phyloP scores from a whole-genome alignment of 805 yeast genomes.

The Barnettozyma populi region DNA sequence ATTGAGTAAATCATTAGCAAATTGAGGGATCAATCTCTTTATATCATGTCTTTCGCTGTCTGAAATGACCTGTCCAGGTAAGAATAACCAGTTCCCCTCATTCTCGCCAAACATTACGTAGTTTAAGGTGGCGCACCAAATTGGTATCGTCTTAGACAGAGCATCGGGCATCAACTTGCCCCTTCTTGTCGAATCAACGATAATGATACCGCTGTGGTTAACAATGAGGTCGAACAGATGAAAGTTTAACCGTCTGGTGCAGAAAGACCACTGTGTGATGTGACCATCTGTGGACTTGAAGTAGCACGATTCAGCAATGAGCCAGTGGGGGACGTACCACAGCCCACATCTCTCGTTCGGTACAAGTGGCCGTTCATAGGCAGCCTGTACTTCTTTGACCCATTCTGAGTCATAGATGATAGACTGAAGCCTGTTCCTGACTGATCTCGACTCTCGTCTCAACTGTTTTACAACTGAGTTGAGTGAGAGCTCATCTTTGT shows the following conservation, averaged over 20 bases:
- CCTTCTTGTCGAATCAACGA: constrained; percentile 81
- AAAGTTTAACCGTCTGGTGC: constrained; percentile 65
- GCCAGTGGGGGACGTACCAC: constrained; percentile 64
- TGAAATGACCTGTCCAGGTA: constrained; percentile 52
- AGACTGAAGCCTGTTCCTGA: constrained; percentile 64
- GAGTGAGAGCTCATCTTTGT: constrained; percentile 1
- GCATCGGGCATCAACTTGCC: constrained; percentile 88
- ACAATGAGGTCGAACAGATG: constrained; percentile 54
- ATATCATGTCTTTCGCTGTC: constrained; percentile 53
- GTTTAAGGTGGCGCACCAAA: constrained; percentile 84
- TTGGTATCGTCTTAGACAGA: constrained; percentile 78
- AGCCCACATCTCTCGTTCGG: constrained; percentile 85
- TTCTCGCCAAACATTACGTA: constrained; percentile 38
- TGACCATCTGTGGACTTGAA: constrained; percentile 95
- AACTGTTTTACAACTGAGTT: background rate
- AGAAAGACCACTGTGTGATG: constrained; percentile 73
- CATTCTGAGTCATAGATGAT: constrained; percentile 57
- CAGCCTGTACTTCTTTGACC: constrained; percentile 35
- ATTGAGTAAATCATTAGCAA: constrained; percentile 39
- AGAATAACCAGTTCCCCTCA: constrained; percentile 33
- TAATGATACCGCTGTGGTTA: constrained; percentile 41
- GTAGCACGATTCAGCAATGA: constrained; percentile 46
- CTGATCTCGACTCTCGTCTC: constrained; percentile 27
- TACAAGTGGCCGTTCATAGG: constrained; percentile 38
- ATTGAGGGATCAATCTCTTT: constrained; percentile 37